Percentiles rank a stretch among this genome's conserved stretches.
Evolutionary conservation across 1,139 yeast species (phyloP).

Genomic region (Nakaseomyces glabratus): DNA sequence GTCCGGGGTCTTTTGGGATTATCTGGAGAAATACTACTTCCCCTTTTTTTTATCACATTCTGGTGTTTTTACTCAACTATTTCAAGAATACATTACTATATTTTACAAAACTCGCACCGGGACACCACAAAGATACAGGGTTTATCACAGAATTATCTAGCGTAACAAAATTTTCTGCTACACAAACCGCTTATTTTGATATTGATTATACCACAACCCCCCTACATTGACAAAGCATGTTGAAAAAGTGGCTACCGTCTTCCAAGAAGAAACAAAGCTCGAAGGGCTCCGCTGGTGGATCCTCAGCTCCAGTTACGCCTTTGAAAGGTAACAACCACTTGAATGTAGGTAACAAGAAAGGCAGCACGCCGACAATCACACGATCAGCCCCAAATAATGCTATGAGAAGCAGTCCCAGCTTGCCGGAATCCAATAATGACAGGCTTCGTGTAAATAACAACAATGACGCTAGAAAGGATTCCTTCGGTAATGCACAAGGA

Average conservation of each 20-base stretch:
- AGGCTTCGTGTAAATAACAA: background rate
- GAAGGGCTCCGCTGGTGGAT: background rate
- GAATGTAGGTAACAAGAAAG: background rate
- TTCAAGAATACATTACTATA: too few relatives aligned
- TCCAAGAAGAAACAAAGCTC: slow-evolving; percentile 7
- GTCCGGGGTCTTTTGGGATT: too few relatives aligned
- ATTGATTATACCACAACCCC: too few relatives aligned
- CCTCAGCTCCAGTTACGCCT: slow-evolving; percentile 2
- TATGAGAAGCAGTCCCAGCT: background rate
- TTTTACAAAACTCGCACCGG: too few relatives aligned
- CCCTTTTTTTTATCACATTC: too few relatives aligned
- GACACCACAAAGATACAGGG: too few relatives aligned
- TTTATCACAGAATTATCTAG: too few relatives aligned
- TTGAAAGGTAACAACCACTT: background rate
- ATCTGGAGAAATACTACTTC: too few relatives aligned
- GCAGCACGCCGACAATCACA: background rate
- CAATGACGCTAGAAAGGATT: slow-evolving; percentile 1
- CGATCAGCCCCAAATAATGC: slow-evolving; percentile 2
- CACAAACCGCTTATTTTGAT: too few relatives aligned
- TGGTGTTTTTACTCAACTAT: too few relatives aligned
- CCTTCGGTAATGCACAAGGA: slow-evolving; percentile 1
- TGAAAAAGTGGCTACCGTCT: slow-evolving; percentile 14
- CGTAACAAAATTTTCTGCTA: too few relatives aligned
- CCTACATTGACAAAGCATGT: slow-evolving; percentile 9
- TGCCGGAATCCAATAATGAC: too few relatives aligned